Conservation (phyloP, 768 basidiomycete species). For the Lactifluus volemus region DNA sequence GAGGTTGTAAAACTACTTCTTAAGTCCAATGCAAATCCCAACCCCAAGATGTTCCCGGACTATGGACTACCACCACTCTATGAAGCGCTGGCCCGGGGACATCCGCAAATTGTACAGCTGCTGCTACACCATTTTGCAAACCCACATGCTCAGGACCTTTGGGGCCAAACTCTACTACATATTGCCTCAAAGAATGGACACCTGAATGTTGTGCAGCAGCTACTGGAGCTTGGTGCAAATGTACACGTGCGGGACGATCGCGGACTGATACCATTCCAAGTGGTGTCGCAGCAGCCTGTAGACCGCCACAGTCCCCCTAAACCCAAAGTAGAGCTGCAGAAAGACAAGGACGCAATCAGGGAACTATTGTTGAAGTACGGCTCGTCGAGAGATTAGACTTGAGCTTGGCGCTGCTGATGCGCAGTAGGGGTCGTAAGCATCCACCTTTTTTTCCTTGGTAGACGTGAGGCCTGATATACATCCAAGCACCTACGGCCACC, state of each 20-base stretch:
- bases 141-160: neutral
- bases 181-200: neutral
- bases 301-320: too few species aligned
- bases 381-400: too few species aligned
- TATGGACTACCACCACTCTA: neutral
- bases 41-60: too few species aligned
- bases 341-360: too few species aligned
- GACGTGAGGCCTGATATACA: too few species aligned
- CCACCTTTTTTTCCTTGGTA: too few species aligned
- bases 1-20: neutral
- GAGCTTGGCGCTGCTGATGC: too few species aligned
- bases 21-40: neutral
- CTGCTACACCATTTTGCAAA: neutral
- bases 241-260: neutral
- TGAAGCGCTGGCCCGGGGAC: neutral
- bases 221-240: neutral
- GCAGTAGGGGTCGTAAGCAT: too few species aligned
- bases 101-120: neutral
- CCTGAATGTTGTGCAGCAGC: neutral
- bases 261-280: neutral
- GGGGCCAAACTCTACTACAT: neutral
- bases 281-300: too few species aligned
- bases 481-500: neutral
- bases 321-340: too few species aligned
- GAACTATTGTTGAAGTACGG: too few species aligned